A percentile compares a stretch with the other conserved stretches of the same genome.
phyloP scores from a whole-genome alignment of 1,284 basidiomycete species.

The Meripilus lineatus region DNA sequence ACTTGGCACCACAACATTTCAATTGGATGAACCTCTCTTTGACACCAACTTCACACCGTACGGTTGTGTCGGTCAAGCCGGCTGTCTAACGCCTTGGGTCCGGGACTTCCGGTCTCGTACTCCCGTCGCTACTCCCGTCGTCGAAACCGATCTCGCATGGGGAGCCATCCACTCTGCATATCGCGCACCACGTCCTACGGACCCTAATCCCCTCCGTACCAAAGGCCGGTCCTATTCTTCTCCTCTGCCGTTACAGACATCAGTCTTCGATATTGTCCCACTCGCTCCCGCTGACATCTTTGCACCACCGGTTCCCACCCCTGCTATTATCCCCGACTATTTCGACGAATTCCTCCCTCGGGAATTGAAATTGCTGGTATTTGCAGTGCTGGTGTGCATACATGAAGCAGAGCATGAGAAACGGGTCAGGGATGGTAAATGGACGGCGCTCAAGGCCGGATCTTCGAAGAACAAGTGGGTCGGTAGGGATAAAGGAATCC shows the following conservation, averaged over 20 bases:
- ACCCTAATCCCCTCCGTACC: constrained; percentile 29
- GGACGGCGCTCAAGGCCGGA: constrained; percentile 54
- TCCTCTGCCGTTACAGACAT: constrained; percentile 50
- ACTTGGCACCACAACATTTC: constrained; percentile 9
- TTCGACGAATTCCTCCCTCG: constrained; percentile 69
- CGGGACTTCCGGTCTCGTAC: constrained; percentile 29
- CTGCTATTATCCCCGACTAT: constrained; percentile 39
- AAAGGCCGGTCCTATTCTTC: constrained; percentile 62
- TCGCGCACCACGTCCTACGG: constrained; percentile 16
- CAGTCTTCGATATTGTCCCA: constrained; percentile 48
- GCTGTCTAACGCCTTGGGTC: constrained; percentile 41
- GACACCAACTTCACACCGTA: constrained; percentile 17
- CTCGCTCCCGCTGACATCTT: constrained; percentile 42
- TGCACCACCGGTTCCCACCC: constrained; percentile 43
- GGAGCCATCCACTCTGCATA: constrained; percentile 19
- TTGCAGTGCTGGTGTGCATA: constrained; percentile 47
- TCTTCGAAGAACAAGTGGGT: constrained; percentile 61
- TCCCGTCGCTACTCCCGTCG: constrained; percentile 24
- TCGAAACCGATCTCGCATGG: constrained; percentile 25
- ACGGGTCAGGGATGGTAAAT: constrained; percentile 37
- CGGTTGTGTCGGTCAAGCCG: constrained; percentile 25
- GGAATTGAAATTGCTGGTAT: constrained; percentile 68
- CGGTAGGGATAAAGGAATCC: constrained; percentile 64
- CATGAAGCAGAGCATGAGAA: constrained; percentile 51
- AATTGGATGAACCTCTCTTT: constrained; percentile 8